Base-by-base conservation (phyloP, 495 filamentous ascomycete genomes). In the Xylaria castorea region DNA sequence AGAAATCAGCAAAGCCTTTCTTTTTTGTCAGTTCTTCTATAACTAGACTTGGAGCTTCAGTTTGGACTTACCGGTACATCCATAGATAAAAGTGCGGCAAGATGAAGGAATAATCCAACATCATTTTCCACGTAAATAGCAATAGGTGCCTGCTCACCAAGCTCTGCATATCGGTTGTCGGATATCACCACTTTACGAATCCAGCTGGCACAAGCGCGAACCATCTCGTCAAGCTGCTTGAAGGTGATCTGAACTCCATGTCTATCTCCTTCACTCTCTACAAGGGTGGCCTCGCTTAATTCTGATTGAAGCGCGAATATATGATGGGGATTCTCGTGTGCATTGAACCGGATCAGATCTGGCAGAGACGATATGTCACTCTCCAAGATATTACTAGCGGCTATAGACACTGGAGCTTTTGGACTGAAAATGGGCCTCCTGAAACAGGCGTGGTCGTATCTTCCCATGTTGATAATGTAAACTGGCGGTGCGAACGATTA, bases 101-200 rank as follows among this genome's bases (percentile, higher is more conserved):
- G 65, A 64, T 82, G 64, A 7, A 83, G 58, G 36, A 80, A 74
- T 2, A 81, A 72, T 18, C 78, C 78, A 18, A 83, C 62, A 57
- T 78, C 76, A 53, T 78, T 83, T n/a, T 83, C 79, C 68, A 82
- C 61, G 38, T 78, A 72, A 8, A 83, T 67, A 27, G 77, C 82
- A 27, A 83, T 74, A 22, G 77, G 80, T 7, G 32, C 40, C 36
- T 68, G 68, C 62, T 74, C 77, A n/a, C 16, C 68, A 67, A 40
- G 65, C 46, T 67, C 22, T 53, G 9, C 11, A 20, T 46, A n/a
- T 64, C 25, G 38, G 61, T 64, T 46, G 7, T 0, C 30, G 38
- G 61, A 34, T 27, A 30, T 30, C 0, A 30, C 61, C 2, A 22
- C 38, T 46, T 22, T 16, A n/a, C 71, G 64, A 5, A 68, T 70